These are phyloP conservation scores for Skeletonema marinoi DNA, from an alignment of 108 stramenopile genomes.

Conservation along the genomic window DNA sequence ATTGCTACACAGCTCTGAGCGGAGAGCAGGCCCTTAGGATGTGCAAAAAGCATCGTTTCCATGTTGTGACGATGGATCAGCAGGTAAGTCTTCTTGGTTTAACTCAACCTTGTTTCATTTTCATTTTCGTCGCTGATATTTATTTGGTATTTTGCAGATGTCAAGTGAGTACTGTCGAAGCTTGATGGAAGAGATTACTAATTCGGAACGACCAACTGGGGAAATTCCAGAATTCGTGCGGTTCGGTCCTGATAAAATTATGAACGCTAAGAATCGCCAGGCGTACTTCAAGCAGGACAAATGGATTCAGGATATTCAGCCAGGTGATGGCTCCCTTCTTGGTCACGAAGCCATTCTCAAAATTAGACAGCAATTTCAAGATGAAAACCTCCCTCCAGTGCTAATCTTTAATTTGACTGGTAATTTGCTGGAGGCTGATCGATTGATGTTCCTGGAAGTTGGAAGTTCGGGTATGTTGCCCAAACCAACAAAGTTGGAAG, in stretches of 20 bases:
- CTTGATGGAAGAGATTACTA: constrained; percentile 26
- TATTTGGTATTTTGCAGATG: constrained; percentile 4
- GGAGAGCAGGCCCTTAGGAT: constrained; percentile 42
- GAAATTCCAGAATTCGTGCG: constrained; percentile 18
- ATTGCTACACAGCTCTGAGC: constrained; percentile 42
- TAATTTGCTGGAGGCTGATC: constrained; percentile 43
- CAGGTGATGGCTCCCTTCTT: constrained; percentile 23
- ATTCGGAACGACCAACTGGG: constrained; percentile 1
- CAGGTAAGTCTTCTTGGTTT: no score
- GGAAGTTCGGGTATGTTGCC: constrained; percentile 45
- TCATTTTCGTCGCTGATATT: no score
- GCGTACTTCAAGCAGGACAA: constrained; percentile 43
- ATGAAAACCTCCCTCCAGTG: constrained; percentile 22
- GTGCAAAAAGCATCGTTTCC: constrained; percentile 36
- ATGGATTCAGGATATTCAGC: constrained; percentile 36
- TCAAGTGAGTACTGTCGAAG: constrained; percentile 32
- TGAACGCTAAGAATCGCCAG: constrained; percentile 37
- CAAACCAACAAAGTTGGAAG: constrained; percentile 43
- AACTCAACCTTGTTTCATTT: no score
- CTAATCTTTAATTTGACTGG: constrained; percentile 45
- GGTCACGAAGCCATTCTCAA: constrained; percentile 45
- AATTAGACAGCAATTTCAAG: constrained; percentile 22
- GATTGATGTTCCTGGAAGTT: constrained; percentile 36
- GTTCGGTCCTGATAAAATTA: constrained; percentile 29
- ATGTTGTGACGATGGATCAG: constrained; percentile 53